These are phyloP conservation scores for Colletotrichum sp. DNA, from an alignment of 2,329 filamentous ascomycete species.

Conservation along the genomic window DNA sequence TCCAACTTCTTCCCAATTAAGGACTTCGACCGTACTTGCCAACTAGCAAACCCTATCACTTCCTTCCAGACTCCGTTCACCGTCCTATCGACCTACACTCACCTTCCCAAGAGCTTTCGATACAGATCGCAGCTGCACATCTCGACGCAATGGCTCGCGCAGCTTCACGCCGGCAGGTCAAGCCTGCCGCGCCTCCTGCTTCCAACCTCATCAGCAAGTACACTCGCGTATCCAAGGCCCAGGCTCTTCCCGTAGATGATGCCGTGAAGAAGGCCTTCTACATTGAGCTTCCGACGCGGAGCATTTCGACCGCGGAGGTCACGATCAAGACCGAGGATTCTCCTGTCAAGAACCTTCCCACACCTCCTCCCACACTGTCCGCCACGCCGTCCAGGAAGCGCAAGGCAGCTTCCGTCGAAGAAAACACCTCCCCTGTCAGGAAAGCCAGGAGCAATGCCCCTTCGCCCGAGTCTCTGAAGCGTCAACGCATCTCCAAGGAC, in stretches of 20 bases:
- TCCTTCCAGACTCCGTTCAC: neutral
- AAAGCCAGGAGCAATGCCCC: neutral
- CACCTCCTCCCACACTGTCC: neutral
- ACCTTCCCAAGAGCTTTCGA: neutral
- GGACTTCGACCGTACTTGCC: neutral
- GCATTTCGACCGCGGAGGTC: constrained; percentile 2
- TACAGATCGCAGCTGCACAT: neutral
- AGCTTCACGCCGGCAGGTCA: constrained; percentile 19
- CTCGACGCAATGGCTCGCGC: constrained; percentile 22
- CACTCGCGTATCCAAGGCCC: constrained; percentile 19
- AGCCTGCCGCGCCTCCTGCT: constrained; percentile 8
- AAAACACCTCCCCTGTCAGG: neutral
- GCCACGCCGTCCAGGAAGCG: constrained; percentile 16
- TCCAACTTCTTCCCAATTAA: neutral
- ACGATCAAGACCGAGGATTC: constrained; percentile 5
- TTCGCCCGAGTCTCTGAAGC: constrained; percentile 6
- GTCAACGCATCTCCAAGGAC: constrained; percentile 9
- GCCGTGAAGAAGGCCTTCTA: constrained; percentile 18
- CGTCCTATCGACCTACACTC: neutral
- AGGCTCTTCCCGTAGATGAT: neutral
- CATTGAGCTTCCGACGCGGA: constrained; percentile 10
- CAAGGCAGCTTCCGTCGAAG: constrained; percentile 10
- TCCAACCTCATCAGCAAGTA: constrained; percentile 22
- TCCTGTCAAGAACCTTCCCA: neutral
- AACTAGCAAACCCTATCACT: neutral